phyloP scores from a whole-genome alignment of 2,329 filamentous ascomycete species.

The Leptoxyphium fumago region DNA sequence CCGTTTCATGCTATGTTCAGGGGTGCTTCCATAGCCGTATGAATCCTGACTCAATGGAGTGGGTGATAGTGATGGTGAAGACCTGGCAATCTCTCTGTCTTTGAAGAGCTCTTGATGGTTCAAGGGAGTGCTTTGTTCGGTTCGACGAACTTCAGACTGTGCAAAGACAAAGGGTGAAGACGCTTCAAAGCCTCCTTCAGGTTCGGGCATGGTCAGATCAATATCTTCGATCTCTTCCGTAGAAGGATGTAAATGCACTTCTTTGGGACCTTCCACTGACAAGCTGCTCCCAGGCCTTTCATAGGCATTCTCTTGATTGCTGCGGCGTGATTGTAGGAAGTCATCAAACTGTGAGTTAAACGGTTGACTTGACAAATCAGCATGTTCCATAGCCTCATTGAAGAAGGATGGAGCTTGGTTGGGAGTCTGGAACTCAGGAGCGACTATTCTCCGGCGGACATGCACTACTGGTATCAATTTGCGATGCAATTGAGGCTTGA shows the following conservation, averaged over 20 bases:
- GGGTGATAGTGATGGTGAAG: neutral
- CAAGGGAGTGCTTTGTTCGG: neutral
- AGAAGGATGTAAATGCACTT: neutral
- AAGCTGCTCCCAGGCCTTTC: neutral
- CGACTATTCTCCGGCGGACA: no score
- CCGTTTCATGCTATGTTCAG: neutral
- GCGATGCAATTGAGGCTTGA: neutral
- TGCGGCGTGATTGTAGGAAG: neutral
- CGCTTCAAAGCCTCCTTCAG: conserved; percentile 13
- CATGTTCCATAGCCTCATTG: neutral
- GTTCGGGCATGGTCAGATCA: conserved; percentile 14
- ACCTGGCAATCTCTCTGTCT: neutral
- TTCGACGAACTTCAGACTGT: neutral
- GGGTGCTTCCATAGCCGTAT: neutral
- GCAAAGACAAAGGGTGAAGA: neutral
- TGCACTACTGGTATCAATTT: no score
- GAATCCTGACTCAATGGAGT: neutral
- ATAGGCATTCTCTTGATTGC: neutral
- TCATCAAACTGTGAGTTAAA: neutral
- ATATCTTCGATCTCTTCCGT: conserved; percentile 4
- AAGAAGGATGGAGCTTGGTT: neutral
- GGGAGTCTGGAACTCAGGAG: neutral
- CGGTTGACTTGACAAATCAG: neutral
- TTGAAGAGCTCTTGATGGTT: neutral
- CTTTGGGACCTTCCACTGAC: neutral